Evolutionary conservation across 2,329 filamentous ascomycete species (phyloP).

Genomic region (Pseudocercospora cruenta): DNA sequence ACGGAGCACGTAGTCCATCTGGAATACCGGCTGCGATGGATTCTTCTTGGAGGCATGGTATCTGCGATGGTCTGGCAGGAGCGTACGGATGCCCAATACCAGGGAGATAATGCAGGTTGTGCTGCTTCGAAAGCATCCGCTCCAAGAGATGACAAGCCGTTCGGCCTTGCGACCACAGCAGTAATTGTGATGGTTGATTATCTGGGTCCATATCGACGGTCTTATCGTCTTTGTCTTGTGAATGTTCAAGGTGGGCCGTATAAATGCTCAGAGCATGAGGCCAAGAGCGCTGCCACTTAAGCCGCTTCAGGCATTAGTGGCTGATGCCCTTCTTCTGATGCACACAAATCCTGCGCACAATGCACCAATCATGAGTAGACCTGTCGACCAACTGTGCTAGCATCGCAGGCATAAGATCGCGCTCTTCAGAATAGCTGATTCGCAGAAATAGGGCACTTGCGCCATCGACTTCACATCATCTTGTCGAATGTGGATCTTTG

Average conservation of each 20-base stretch:
- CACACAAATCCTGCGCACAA: not conserved
- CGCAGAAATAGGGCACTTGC: not conserved
- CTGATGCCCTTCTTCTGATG: not conserved
- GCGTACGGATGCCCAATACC: slow-evolving; percentile 5
- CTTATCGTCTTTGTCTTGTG: not conserved
- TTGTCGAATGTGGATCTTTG: too few species aligned
- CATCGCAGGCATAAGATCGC: too few species aligned
- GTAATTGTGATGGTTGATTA: not conserved
- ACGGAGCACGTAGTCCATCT: not conserved
- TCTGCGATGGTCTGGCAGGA: not conserved
- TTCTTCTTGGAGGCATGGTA: not conserved
- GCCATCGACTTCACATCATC: not conserved
- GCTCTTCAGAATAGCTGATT: not conserved
- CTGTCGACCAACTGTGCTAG: too few species aligned
- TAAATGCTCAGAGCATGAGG: not conserved
- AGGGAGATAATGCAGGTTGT: not conserved
- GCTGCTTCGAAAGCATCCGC: slow-evolving; percentile 10
- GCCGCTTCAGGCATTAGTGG: not conserved
- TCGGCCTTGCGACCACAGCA: slow-evolving; percentile 10
- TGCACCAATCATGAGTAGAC: too few species aligned
- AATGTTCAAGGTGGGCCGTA: not conserved
- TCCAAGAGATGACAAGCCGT: slow-evolving; percentile 10
- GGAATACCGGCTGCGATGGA: slow-evolving; percentile 2
- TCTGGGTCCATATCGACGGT: not conserved
- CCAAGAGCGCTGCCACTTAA: not conserved